These are phyloP conservation scores for Epicoccum sorghinum DNA, from an alignment of 2,329 filamentous ascomycete species.

Conservation along the genomic window DNA sequence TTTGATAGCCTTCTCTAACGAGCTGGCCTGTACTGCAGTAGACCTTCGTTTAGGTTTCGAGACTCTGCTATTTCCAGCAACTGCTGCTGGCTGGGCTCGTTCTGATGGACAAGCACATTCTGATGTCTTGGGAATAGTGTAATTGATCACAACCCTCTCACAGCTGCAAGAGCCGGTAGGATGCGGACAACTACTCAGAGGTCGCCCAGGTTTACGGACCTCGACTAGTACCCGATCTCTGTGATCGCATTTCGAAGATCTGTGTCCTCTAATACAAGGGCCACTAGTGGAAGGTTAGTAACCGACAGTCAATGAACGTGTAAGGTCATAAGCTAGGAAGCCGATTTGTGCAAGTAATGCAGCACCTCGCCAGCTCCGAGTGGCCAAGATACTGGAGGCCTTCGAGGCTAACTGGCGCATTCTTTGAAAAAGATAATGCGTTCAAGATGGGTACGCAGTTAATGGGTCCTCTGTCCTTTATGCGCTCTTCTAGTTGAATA, in stretches of 20 bases:
- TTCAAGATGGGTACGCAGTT: no score
- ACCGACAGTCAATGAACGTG: background rate
- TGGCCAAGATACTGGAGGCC: no score
- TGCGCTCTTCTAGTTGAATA: no score
- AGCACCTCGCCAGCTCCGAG: no score
- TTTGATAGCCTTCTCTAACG: constrained; percentile 45
- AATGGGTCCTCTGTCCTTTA: no score
- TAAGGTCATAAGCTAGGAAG: background rate
- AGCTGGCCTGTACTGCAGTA: constrained; percentile 33
- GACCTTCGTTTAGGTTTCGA: constrained; percentile 43
- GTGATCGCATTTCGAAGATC: constrained; percentile 76
- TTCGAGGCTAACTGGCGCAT: no score
- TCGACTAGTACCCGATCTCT: constrained; percentile 71
- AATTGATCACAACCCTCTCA: constrained; percentile 63
- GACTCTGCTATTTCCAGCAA: constrained; percentile 36
- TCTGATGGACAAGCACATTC: constrained; percentile 48
- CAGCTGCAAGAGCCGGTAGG: constrained; percentile 67
- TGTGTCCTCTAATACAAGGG: constrained; percentile 77
- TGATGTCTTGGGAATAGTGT: constrained; percentile 51
- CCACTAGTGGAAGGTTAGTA: constrained; percentile 56
- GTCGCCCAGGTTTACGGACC: constrained; percentile 74
- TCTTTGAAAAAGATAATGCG: no score
- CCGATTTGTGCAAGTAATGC: no score
- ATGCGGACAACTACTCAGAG: constrained; percentile 72
- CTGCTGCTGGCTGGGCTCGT: constrained; percentile 28